Evolutionary conservation across 371 early-diverging fungal genomes (phyloP).

Genomic region (Mycotypha africana): DNA sequence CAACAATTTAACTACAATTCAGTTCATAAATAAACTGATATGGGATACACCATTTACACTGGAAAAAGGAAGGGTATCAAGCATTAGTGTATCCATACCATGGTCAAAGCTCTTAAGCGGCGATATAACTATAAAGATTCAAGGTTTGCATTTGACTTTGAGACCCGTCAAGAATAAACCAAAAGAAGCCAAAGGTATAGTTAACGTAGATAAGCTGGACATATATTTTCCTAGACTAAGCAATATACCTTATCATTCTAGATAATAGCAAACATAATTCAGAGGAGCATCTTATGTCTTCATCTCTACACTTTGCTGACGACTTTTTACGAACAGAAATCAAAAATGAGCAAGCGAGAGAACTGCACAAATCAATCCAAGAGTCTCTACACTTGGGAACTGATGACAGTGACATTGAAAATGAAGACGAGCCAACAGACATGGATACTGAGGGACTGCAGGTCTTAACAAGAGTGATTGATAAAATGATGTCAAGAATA

Average conservation of each 20-base stretch:
- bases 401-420: too few relatives aligned
- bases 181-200: conserved; percentile 15
- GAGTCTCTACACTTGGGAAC: conserved; percentile 52
- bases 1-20: background rate
- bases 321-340: conserved; percentile 75
- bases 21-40: conserved; percentile 58
- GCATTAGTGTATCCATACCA: conserved; percentile 72
- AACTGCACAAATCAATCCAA: conserved; percentile 50
- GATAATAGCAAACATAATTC: background rate
- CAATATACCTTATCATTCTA: too few relatives aligned
- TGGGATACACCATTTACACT: conserved; percentile 66
- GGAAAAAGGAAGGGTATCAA: conserved; percentile 61
- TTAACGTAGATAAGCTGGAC: background rate
- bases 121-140: conserved; percentile 70
- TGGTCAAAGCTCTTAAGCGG: conserved; percentile 82
- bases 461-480: conserved; percentile 62
- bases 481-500: conserved; percentile 62
- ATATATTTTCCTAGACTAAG: too few relatives aligned
- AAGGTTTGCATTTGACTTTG: conserved; percentile 62
- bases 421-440: conserved; percentile 15
- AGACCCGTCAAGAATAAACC: conserved; percentile 44
- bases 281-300: conserved; percentile 66
- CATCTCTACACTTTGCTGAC: conserved; percentile 85
- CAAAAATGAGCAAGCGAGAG: conserved; percentile 47
- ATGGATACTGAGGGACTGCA: conserved; percentile 58